Conservation (phyloP, 805 yeast species). For the Candida railenensis region DNA sequence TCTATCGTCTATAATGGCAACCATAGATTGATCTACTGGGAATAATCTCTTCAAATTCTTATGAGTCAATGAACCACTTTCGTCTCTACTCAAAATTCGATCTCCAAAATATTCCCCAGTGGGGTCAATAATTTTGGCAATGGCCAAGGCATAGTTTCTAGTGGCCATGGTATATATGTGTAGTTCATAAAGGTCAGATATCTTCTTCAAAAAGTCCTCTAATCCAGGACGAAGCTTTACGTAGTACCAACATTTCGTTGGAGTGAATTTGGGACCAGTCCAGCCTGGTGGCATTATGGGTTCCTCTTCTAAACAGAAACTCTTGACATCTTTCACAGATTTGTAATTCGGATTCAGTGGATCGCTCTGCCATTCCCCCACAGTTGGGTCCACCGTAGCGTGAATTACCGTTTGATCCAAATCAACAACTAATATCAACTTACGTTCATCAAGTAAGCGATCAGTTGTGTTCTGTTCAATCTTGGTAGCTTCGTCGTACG, state of each 20-base stretch:
- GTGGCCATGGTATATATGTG: conserved; percentile 99
- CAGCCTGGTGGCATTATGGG: conserved; percentile 55
- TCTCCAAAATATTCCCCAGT: conserved; percentile 84
- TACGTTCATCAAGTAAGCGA: conserved; percentile 58
- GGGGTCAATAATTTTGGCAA: conserved; percentile 91
- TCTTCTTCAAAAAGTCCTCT: conserved; percentile 62
- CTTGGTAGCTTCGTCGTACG: conserved; percentile 80
- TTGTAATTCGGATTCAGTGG: conserved; percentile 81
- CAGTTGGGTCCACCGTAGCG: conserved; percentile 96
- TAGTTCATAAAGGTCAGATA: conserved; percentile 72
- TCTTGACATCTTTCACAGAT: conserved; percentile 76
- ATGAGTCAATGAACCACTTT: conserved; percentile 88
- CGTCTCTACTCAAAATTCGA: conserved; percentile 88
- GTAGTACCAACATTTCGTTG: conserved; percentile 78
- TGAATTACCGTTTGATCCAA: conserved; percentile 97
- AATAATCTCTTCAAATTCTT: conserved; percentile 85
- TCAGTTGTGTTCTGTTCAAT: conserved; percentile 69
- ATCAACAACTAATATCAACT: conserved; percentile 89
- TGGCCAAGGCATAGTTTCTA: conserved; percentile 83
- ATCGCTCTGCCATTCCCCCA: conserved; percentile 93
- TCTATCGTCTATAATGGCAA: conserved; percentile 92
- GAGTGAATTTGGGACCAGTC: conserved; percentile 59
- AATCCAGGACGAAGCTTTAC: conserved; percentile 92
- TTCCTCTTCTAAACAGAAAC: conserved; percentile 79
- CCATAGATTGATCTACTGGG: conserved; percentile 96